A percentile compares a stretch with the other conserved stretches of the same genome.
Evolutionary conservation across 2,329 filamentous ascomycete species (phyloP).

Genomic region (Dactylellina sp.): DNA sequence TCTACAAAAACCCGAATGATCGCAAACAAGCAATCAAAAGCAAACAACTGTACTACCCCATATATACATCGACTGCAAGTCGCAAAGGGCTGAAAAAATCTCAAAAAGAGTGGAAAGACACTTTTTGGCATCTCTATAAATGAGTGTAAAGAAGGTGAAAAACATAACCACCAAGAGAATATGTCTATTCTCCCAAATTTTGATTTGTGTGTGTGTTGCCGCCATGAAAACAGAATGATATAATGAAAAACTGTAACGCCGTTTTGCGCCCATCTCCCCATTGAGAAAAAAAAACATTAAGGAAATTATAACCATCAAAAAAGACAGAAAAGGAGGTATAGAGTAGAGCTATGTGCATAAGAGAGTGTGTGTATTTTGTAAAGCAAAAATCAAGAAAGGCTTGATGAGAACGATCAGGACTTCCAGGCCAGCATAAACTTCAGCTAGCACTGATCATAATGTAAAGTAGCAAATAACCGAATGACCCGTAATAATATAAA

Average conservation of each 20-base stretch:
- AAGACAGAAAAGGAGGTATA: neutral
- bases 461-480: neutral
- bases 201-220: neutral
- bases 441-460: slow-evolving; percentile 13
- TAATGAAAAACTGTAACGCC: neutral
- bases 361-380: neutral
- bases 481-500: neutral
- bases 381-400: neutral
- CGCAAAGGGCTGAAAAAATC: neutral
- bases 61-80: neutral
- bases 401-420: slow-evolving; percentile 1
- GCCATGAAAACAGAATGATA: neutral
- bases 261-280: neutral
- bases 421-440: slow-evolving; percentile 1
- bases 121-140: slow-evolving; percentile 16
- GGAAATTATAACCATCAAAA: slow-evolving; percentile 5
- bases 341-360: neutral
- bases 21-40: neutral
- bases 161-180: neutral
- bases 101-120: neutral
- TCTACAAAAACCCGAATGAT: too few relatives aligned
- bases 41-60: neutral
- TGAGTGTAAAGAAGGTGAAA: slow-evolving; percentile 5
- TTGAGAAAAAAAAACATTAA: slow-evolving; percentile 2
- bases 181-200: neutral